A percentile compares a stretch with the other conserved stretches of the same genome.
Conservation (phyloP, 768 basidiomycete genomes). For the Trametes cubensis region DNA sequence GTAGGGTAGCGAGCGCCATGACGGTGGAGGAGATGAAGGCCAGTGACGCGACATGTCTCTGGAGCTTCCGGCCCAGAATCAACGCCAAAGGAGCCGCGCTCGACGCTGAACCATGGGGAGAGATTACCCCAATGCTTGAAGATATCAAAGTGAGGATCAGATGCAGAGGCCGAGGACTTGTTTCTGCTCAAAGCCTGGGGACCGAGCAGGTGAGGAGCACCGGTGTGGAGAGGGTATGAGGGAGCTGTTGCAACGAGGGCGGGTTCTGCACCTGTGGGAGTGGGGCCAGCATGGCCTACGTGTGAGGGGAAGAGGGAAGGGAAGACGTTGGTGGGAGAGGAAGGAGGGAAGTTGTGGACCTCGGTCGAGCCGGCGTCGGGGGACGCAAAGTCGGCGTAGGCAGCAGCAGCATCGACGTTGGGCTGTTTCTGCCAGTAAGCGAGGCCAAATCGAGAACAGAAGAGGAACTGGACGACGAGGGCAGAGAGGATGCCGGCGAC, state of each 20-base stretch:
- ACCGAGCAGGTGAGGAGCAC: constrained; percentile 64
- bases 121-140: constrained; percentile 84
- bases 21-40: constrained; percentile 77
- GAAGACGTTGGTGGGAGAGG: constrained; percentile 69
- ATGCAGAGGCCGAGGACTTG: constrained; percentile 11
- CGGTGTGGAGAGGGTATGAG: constrained; percentile 76
- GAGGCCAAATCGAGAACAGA: constrained; percentile 46
- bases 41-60: constrained; percentile 68
- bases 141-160: constrained; percentile 53
- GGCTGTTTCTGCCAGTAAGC: constrained; percentile 4
- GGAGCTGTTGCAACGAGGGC: constrained; percentile 75
- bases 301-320: constrained; percentile 76
- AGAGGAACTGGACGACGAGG: constrained; percentile 50
- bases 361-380: constrained; percentile 75
- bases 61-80: constrained; percentile 73
- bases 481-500: constrained; percentile 55
- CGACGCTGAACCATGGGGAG: constrained; percentile 84
- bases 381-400: constrained; percentile 49
- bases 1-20: constrained; percentile 80
- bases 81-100: constrained; percentile 65
- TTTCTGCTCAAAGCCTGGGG: constrained; percentile 34
- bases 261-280: constrained; percentile 80
- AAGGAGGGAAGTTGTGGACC: constrained; percentile 70
- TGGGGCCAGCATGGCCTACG: constrained; percentile 77
- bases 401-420: neutral